Evolutionary conservation across 2,329 filamentous ascomycete genomes (phyloP).

Genomic region (Claviceps maximensis): DNA sequence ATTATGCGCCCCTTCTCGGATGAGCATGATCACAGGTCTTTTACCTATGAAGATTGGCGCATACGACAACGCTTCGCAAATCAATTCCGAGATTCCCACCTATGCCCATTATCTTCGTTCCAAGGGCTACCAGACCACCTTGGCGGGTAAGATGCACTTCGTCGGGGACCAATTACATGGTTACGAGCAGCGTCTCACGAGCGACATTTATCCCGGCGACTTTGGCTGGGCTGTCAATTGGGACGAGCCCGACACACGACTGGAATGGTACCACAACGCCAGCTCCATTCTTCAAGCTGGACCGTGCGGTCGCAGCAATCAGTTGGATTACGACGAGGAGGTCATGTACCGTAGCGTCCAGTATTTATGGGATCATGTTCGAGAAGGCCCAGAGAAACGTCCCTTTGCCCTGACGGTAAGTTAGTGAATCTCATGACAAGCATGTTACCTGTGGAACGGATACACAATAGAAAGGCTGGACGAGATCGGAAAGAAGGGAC

Average conservation of each 20-base stretch:
- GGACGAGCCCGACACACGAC: slow-evolving; percentile 74
- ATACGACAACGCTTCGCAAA: slow-evolving; percentile 81
- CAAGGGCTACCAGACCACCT: slow-evolving; percentile 75
- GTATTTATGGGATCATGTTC: slow-evolving; percentile 81
- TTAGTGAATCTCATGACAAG: neutral
- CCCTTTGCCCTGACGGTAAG: slow-evolving; percentile 71
- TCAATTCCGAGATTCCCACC: slow-evolving; percentile 73
- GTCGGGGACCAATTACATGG: slow-evolving; percentile 89
- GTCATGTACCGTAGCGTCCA: slow-evolving; percentile 86
- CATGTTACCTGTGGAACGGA: neutral
- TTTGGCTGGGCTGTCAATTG: slow-evolving; percentile 93
- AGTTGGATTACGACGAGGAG: slow-evolving; percentile 92
- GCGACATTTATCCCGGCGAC: slow-evolving; percentile 88
- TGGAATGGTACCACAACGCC: slow-evolving; percentile 96
- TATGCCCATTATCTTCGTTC: slow-evolving; percentile 84
- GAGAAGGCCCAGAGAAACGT: slow-evolving; percentile 57
- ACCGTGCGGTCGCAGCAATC: slow-evolving; percentile 79
- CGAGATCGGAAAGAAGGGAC: no score
- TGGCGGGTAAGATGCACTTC: slow-evolving; percentile 97
- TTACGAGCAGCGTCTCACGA: slow-evolving; percentile 85
- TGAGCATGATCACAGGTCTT: slow-evolving; percentile 88
- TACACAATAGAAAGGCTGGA: neutral
- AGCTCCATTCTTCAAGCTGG: slow-evolving; percentile 86
- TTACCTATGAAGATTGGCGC: slow-evolving; percentile 84
- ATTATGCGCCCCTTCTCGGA: slow-evolving; percentile 81